Percentiles rank a stretch among this genome's conserved stretches.
phyloP scores from a whole-genome alignment of 2,329 filamentous ascomycete species.

The Xylariomycetidae sp. region DNA sequence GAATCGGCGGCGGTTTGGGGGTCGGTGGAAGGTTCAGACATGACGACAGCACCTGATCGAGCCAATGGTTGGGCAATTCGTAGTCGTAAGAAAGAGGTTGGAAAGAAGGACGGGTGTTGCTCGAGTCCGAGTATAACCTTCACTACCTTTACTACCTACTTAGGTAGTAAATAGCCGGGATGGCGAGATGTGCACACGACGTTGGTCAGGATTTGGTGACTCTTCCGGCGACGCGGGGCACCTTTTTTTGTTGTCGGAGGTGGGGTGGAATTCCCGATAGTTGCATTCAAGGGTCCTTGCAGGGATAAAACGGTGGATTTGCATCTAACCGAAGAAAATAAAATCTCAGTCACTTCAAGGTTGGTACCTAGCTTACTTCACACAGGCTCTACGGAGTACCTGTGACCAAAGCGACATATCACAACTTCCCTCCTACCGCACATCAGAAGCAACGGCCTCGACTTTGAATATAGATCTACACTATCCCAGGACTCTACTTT shows the following conservation, averaged over 20 bases:
- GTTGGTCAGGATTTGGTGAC: too few relatives aligned
- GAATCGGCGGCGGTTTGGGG: conserved; percentile 17
- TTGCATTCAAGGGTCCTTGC: too few relatives aligned
- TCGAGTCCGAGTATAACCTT: neutral
- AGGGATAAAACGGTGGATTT: too few relatives aligned
- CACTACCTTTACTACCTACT: neutral
- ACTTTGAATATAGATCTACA: neutral
- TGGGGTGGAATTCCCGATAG: conserved; percentile 12
- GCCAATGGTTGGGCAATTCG: neutral
- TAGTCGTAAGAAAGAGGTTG: conserved; percentile 1
- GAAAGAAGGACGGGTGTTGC: neutral
- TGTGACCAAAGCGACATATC: too few relatives aligned
- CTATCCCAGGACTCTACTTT: neutral
- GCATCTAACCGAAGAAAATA: conserved; percentile 5
- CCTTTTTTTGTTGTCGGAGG: conserved; percentile 16
- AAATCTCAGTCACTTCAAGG: conserved; percentile 5
- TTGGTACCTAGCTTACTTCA: too few relatives aligned
- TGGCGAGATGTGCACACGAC: conserved; percentile 1
- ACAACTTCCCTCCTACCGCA: conserved; percentile 2
- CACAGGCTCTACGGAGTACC: too few relatives aligned
- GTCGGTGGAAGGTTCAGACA: conserved; percentile 31
- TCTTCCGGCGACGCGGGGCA: conserved; percentile 17
- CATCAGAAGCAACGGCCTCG: neutral
- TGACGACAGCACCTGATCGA: conserved; percentile 9
- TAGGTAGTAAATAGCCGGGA: neutral